phyloP scores from a whole-genome alignment of 257 asterid genomes.

The Primulina huaijiensis region DNA sequence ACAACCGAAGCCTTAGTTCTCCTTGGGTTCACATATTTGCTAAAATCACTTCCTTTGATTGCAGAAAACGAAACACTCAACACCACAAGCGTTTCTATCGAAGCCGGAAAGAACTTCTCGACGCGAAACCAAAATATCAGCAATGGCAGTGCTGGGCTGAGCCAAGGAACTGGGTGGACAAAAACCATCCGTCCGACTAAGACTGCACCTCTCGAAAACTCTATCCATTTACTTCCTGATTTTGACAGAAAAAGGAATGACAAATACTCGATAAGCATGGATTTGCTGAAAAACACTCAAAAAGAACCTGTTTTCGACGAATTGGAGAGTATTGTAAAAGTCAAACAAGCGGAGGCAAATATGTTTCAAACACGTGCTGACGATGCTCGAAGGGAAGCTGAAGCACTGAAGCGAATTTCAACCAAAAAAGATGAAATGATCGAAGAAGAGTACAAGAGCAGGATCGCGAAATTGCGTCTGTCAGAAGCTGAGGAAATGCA shows the following conservation, averaged over 20 bases:
- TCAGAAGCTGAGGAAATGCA: slow-evolving; percentile 89
- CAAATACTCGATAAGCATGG: slow-evolving; percentile 35
- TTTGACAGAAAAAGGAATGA: slow-evolving; percentile 43
- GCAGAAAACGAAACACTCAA: slow-evolving; percentile 56
- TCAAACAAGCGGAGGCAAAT: slow-evolving; percentile 85
- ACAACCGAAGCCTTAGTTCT: not conserved
- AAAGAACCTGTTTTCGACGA: slow-evolving; percentile 75
- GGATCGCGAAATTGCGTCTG: slow-evolving; percentile 65
- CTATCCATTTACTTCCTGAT: slow-evolving; percentile 38
- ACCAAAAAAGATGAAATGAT: slow-evolving; percentile 57
- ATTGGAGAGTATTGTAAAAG: slow-evolving; percentile 83
- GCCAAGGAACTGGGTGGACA: slow-evolving; percentile 66
- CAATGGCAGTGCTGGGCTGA: slow-evolving; percentile 50
- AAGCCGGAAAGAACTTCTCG: slow-evolving; percentile 45
- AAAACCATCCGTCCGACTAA: slow-evolving; percentile 47
- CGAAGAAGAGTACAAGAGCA: slow-evolving; percentile 69
- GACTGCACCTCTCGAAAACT: slow-evolving; percentile 49
- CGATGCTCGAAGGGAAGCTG: slow-evolving; percentile 87
- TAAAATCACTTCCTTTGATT: slow-evolving; percentile 22
- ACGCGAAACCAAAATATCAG: slow-evolving; percentile 45
- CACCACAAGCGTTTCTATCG: slow-evolving; percentile 33
- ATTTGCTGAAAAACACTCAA: slow-evolving; percentile 33
- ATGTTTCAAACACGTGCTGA: slow-evolving; percentile 92
- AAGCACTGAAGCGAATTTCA: slow-evolving; percentile 71
- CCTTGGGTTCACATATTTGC: slow-evolving; percentile 13